These are phyloP conservation scores for Immersiporthe knoxdaviesiana DNA, from an alignment of 2,329 filamentous ascomycete species.

Conservation along the genomic window DNA sequence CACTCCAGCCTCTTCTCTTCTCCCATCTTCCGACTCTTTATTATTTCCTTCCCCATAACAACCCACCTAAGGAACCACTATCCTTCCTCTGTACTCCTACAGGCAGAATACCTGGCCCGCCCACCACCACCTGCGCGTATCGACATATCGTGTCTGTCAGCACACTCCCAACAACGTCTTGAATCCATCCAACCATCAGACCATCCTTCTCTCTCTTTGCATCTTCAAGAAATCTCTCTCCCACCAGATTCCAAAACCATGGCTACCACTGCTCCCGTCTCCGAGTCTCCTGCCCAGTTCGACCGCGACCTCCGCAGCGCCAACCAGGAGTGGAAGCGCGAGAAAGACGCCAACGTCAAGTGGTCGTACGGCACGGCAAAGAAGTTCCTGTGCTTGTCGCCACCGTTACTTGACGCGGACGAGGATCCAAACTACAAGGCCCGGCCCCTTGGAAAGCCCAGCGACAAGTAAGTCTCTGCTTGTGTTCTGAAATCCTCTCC, in stretches of 20 bases:
- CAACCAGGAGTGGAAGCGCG: slow-evolving; percentile 48
- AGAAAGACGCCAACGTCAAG: slow-evolving; percentile 47
- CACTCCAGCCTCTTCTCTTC: slow-evolving; percentile 10
- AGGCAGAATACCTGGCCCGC: background rate
- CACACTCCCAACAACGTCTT: slow-evolving; percentile 1
- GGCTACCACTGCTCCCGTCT: slow-evolving; percentile 32
- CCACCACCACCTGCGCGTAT: background rate
- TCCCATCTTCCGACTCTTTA: slow-evolving; percentile 2
- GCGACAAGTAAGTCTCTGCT: slow-evolving; percentile 40
- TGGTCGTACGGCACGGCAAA: slow-evolving; percentile 44
- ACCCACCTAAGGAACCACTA: slow-evolving; percentile 16
- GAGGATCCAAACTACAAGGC: slow-evolving; percentile 39
- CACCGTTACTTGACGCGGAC: slow-evolving; percentile 27
- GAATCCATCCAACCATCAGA: background rate
- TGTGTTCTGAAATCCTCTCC: background rate
- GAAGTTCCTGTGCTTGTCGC: slow-evolving; percentile 5
- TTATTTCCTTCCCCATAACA: slow-evolving; percentile 14
- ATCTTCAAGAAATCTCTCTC: background rate
- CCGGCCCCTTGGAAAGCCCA: slow-evolving; percentile 39
- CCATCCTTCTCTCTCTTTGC: slow-evolving; percentile 8
- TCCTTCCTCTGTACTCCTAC: slow-evolving; percentile 16
- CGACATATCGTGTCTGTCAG: background rate
- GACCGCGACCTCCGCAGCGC: slow-evolving; percentile 50
- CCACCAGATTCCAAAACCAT: slow-evolving; percentile 28
- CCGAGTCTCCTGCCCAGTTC: slow-evolving; percentile 35